A percentile compares a stretch with the other conserved stretches of the same genome.
These are phyloP conservation scores for Beauveria brongniartii DNA, from an alignment of 2,329 filamentous ascomycete genomes.

Conservation along the genomic window DNA sequence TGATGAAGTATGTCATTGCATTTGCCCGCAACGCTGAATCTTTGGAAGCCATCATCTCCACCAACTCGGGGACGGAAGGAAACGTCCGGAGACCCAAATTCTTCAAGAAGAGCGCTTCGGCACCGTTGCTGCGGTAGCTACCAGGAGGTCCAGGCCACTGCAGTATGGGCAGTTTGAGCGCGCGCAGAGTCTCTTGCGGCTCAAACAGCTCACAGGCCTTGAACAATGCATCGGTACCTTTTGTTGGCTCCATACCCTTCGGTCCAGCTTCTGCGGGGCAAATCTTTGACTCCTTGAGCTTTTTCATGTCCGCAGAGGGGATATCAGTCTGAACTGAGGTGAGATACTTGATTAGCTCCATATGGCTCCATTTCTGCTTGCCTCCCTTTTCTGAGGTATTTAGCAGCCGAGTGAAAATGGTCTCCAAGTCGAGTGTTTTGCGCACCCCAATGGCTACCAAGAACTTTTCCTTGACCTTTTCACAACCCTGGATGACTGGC, in stretches of 20 bases:
- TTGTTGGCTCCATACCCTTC: slow-evolving; percentile 43
- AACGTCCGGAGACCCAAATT: slow-evolving; percentile 64
- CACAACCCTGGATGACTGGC: slow-evolving; percentile 67
- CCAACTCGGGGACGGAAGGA: slow-evolving; percentile 65
- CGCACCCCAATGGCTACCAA: slow-evolving; percentile 75
- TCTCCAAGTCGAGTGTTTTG: slow-evolving; percentile 89
- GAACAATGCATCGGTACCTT: slow-evolving; percentile 49
- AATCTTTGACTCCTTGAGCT: slow-evolving; percentile 68
- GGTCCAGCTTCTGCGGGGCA: slow-evolving; percentile 68
- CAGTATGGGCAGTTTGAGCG: slow-evolving; percentile 65
- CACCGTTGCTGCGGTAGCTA: slow-evolving; percentile 53
- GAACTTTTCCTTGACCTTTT: slow-evolving; percentile 85
- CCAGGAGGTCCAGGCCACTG: slow-evolving; percentile 68
- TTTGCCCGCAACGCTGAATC: slow-evolving; percentile 52
- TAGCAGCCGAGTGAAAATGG: slow-evolving; percentile 83
- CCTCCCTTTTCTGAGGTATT: slow-evolving; percentile 45
- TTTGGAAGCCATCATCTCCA: slow-evolving; percentile 66
- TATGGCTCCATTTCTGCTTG: slow-evolving; percentile 76
- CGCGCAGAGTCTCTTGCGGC: slow-evolving; percentile 61
- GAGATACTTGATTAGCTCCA: slow-evolving; percentile 90
- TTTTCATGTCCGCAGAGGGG: slow-evolving; percentile 69
- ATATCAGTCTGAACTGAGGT: slow-evolving; percentile 87
- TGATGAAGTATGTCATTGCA: slow-evolving; percentile 74
- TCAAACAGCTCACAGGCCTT: slow-evolving; percentile 74
- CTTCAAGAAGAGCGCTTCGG: slow-evolving; percentile 67